Evolutionary conservation across 768 basidiomycete species (phyloP).

Genomic region (Psilocybe tampanensis): DNA sequence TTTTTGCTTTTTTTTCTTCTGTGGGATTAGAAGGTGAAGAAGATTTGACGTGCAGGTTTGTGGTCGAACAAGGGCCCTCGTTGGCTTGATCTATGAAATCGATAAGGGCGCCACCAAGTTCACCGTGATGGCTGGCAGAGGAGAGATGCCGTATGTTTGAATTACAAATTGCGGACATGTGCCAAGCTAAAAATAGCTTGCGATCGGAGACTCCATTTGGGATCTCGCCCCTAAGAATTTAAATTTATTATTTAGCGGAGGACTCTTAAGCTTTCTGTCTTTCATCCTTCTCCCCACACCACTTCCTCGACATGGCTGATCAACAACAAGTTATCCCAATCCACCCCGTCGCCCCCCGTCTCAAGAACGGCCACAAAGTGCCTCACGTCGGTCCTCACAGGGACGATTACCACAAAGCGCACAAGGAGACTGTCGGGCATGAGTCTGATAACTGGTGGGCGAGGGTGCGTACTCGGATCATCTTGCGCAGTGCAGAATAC

Average conservation of each 20-base stretch:
- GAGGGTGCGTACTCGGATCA: slow-evolving; percentile 50
- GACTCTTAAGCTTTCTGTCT: slow-evolving; percentile 14
- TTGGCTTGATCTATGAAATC: neutral
- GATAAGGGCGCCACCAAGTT: neutral
- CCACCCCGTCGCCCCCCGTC: slow-evolving; percentile 78
- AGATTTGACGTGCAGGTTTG: neutral
- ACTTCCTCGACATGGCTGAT: slow-evolving; percentile 41
- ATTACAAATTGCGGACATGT: slow-evolving; percentile 10
- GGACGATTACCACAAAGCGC: slow-evolving; percentile 69
- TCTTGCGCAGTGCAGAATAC: neutral
- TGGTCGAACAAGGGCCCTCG: neutral
- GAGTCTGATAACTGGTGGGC: slow-evolving; percentile 89
- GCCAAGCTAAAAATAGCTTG: slow-evolving; percentile 23
- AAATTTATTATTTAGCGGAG: slow-evolving; percentile 13
- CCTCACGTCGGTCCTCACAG: slow-evolving; percentile 84
- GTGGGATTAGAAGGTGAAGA: too few species aligned
- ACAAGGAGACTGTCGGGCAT: slow-evolving; percentile 72
- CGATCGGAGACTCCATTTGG: slow-evolving; percentile 24
- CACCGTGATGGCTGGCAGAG: neutral
- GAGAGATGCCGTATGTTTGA: slow-evolving; percentile 1
- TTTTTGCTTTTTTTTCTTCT: neutral
- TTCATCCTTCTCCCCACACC: slow-evolving; percentile 14
- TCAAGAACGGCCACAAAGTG: slow-evolving; percentile 59
- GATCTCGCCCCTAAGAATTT: slow-evolving; percentile 15
- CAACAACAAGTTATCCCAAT: slow-evolving; percentile 35